Percentiles rank a stretch among this genome's conserved stretches.
These are phyloP conservation scores for Kwoniella europaea DNA, from an alignment of 768 basidiomycete species.

Conservation along the genomic window DNA sequence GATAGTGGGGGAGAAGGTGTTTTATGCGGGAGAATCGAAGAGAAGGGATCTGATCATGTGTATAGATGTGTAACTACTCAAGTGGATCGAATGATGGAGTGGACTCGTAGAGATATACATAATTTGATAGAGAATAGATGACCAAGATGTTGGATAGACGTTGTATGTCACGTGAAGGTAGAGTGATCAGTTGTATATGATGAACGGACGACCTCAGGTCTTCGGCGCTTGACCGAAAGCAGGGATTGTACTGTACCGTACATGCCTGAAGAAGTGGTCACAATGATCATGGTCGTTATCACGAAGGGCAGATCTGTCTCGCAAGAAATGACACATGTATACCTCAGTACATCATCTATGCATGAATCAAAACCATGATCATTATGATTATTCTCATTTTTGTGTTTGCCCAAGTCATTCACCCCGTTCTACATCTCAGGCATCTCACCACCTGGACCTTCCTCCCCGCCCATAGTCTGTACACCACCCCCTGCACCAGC, in stretches of 20 bases:
- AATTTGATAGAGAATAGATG: background rate
- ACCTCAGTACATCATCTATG: conserved; percentile 6
- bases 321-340: no score
- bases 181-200: no score
- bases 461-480: conserved; percentile 57
- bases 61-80: background rate
- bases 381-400: background rate
- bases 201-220: no score
- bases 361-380: background rate
- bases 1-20: conserved; percentile 16
- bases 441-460: conserved; percentile 32
- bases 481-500: conserved; percentile 51
- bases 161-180: no score
- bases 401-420: background rate
- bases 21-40: conserved; percentile 19
- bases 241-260: no score
- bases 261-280: no score
- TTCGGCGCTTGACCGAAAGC: no score
- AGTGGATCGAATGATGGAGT: no score
- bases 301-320: no score
- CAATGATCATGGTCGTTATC: no score
- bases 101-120: no score
- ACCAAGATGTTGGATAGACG: background rate
- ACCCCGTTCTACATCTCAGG: conserved; percentile 41
- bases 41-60: conserved; percentile 18